A percentile compares a stretch with the other conserved stretches of the same genome.
These are phyloP conservation scores for Agapanthus africanus DNA, from an alignment of 106 monocot species.

Conservation along the genomic window DNA sequence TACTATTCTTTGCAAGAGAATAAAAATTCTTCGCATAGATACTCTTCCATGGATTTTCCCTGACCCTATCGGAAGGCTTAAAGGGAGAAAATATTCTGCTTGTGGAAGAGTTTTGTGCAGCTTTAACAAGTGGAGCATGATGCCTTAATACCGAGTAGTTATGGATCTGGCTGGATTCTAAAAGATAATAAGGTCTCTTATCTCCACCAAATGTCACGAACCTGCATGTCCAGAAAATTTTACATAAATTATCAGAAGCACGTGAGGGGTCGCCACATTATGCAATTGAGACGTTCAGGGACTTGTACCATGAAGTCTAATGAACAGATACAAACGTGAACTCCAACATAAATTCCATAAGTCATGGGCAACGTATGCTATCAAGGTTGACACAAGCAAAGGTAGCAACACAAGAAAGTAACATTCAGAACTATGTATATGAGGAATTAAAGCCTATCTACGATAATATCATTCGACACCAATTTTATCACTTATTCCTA, in stretches of 20 bases:
- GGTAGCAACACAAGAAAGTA: background rate
- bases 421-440: background rate
- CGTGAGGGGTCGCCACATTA: background rate
- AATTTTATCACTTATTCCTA: no score
- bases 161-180: constrained; percentile 23
- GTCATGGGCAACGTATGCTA: no score
- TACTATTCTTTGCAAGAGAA: background rate
- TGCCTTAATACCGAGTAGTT: constrained; percentile 17
- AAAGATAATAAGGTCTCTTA: constrained; percentile 18
- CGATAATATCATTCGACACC: background rate
- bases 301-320: background rate
- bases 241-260: no score
- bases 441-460: background rate
- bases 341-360: background rate
- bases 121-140: constrained; percentile 23
- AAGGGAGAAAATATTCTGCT: constrained; percentile 27
- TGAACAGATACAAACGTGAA: background rate
- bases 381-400: background rate
- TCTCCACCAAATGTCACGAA: constrained; percentile 26
- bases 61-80: constrained; percentile 9
- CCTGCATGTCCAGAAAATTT: constrained; percentile 20
- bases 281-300: background rate
- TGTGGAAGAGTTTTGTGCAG: constrained; percentile 16
- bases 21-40: constrained; percentile 14
- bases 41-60: constrained; percentile 8